These are phyloP conservation scores for Aethionema arabicum DNA, from an alignment of 345 rosid species.

Conservation along the genomic window DNA sequence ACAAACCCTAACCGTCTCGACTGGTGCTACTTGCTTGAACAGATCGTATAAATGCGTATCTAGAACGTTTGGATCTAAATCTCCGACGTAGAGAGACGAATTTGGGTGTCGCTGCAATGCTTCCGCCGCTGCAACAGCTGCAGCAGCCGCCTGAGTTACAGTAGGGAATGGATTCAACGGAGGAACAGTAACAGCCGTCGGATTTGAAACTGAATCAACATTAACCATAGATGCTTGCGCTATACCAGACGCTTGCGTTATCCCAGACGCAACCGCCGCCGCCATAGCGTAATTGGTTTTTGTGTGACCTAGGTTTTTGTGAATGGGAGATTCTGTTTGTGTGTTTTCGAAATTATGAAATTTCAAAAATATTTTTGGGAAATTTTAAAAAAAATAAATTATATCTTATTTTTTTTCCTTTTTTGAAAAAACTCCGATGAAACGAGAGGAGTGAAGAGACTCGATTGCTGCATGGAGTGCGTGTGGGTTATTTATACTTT, in stretches of 20 bases:
- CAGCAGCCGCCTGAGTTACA: conserved; percentile 18
- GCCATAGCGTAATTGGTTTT: conserved; percentile 31
- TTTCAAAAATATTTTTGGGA: conserved; percentile 9
- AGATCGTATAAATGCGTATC: conserved; percentile 56
- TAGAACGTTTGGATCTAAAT: conserved; percentile 53
- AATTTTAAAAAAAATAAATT: conserved; percentile 4
- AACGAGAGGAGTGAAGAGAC: conserved; percentile 23
- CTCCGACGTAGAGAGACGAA: conserved; percentile 64
- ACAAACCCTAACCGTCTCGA: conserved; percentile 60
- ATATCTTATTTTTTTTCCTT: conserved; percentile 25
- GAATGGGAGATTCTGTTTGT: background rate
- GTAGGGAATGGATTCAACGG: conserved; percentile 7
- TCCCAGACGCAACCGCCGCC: conserved; percentile 39
- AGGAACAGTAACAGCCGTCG: conserved; percentile 7
- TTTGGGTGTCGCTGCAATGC: conserved; percentile 33
- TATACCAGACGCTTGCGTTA: conserved; percentile 33
- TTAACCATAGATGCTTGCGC: conserved; percentile 24
- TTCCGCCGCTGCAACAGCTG: conserved; percentile 14
- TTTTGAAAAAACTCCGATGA: conserved; percentile 18
- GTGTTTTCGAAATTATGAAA: conserved; percentile 7
- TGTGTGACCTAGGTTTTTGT: conserved; percentile 14
- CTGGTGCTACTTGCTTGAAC: conserved; percentile 51
- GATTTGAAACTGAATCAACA: conserved; percentile 34
- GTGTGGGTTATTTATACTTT: conserved; percentile 26
- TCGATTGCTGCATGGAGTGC: background rate